A percentile compares a stretch with the other conserved stretches of the same genome.
These are phyloP conservation scores for Neolentinus lepideus DNA, from an alignment of 1,284 basidiomycete genomes.

Conservation along the genomic window DNA sequence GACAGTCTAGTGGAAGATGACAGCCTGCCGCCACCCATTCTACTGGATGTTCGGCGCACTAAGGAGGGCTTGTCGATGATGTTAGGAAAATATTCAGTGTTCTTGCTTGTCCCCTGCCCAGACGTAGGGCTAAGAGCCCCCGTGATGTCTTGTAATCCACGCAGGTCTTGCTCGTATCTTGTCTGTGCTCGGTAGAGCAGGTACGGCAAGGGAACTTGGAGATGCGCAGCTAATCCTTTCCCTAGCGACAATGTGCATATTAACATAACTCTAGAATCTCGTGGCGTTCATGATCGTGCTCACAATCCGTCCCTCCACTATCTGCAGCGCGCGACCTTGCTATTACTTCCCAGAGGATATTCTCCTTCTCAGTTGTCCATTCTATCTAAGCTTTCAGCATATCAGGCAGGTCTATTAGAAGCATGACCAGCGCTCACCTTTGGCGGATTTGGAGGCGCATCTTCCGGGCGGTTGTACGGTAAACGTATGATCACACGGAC, in stretches of 20 bases:
- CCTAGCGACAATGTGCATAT: constrained; percentile 34
- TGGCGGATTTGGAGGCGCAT: constrained; percentile 54
- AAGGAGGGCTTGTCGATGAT: constrained; percentile 8
- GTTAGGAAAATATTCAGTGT: constrained; percentile 9
- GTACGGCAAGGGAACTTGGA: constrained; percentile 74
- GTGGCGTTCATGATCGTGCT: constrained; percentile 21
- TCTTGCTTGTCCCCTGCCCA: constrained; percentile 7
- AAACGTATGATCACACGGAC: constrained; percentile 70
- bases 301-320: constrained; percentile 68
- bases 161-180: constrained; percentile 74
- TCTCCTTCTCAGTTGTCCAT: constrained; percentile 77
- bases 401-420: constrained; percentile 2
- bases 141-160: constrained; percentile 62
- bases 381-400: constrained; percentile 48
- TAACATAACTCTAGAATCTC: not conserved
- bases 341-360: constrained; percentile 77
- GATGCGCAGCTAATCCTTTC: constrained; percentile 72
- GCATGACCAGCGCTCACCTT: constrained; percentile 38
- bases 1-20: constrained; percentile 27
- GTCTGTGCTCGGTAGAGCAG: constrained; percentile 73
- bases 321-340: constrained; percentile 64
- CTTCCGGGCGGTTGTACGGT: constrained; percentile 68
- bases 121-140: constrained; percentile 42
- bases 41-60: constrained; percentile 11
- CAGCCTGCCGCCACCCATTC: not conserved